Conservation (phyloP, 805 yeast genomes). For the Scheffersomyces spartinae region DNA sequence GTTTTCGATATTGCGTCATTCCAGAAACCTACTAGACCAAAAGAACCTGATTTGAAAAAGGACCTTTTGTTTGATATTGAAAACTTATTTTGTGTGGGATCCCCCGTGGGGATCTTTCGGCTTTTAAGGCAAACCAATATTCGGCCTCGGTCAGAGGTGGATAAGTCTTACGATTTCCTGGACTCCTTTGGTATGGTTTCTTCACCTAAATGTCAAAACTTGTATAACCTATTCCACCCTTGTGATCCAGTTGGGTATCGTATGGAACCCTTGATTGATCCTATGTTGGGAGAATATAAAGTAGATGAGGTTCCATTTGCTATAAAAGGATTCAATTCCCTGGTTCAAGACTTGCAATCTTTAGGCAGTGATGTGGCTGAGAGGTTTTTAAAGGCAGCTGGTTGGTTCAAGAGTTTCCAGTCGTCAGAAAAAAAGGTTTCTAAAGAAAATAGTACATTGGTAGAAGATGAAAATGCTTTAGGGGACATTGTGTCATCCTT, state of each 20-base stretch:
- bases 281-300: constrained; percentile 33
- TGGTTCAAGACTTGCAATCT: constrained; percentile 29
- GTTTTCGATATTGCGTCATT: constrained; percentile 59
- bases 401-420: constrained; percentile 17
- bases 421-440: constrained; percentile 7
- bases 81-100: constrained; percentile 72
- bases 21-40: constrained; percentile 27
- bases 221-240: constrained; percentile 79
- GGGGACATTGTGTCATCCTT: constrained; percentile 28
- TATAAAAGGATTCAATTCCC: constrained; percentile 38
- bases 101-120: constrained; percentile 83
- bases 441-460: too few species aligned
- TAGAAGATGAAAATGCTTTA: constrained; percentile 32
- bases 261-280: constrained; percentile 68
- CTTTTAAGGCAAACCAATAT: constrained; percentile 56
- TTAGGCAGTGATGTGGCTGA: constrained; percentile 28
- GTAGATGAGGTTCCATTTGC: constrained; percentile 53
- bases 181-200: constrained; percentile 6
- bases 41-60: constrained; percentile 15
- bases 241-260: constrained; percentile 90
- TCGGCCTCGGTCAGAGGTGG: constrained; percentile 22
- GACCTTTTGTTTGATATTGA: constrained; percentile 61
- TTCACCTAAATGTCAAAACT: constrained; percentile 49
- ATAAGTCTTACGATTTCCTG: constrained; percentile 6
- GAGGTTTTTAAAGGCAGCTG: constrained; percentile 20